phyloP scores from a whole-genome alignment of 75 land plant species.

The Sequoia sempervirens region DNA sequence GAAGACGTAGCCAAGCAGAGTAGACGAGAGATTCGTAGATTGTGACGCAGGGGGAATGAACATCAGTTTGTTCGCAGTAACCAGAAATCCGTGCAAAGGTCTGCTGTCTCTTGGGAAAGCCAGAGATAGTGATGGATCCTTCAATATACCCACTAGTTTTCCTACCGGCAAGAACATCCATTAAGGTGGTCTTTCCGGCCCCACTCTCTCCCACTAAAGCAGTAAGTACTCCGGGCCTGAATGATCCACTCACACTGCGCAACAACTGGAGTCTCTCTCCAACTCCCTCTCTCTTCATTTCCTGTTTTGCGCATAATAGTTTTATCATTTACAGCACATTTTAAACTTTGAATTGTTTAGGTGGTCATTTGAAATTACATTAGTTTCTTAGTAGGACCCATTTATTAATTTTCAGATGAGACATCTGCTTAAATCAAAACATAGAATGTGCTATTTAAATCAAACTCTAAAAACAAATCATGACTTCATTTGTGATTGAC shows the following conservation, averaged over 20 bases:
- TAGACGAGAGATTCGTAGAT: constrained; percentile 30
- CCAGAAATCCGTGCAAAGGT: constrained; percentile 20
- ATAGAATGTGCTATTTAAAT: too few relatives aligned
- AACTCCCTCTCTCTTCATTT: too few relatives aligned
- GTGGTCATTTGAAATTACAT: too few relatives aligned
- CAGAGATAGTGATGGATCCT: constrained; percentile 19
- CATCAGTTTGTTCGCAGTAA: constrained; percentile 10
- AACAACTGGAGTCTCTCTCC: too few relatives aligned
- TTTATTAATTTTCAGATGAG: too few relatives aligned
- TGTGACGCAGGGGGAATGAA: constrained; percentile 32
- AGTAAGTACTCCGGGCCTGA: constrained; percentile 12
- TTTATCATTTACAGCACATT: too few relatives aligned
- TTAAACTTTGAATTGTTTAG: too few relatives aligned
- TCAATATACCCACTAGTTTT: constrained; percentile 11
- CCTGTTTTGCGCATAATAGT: too few relatives aligned
- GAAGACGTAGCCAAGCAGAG: constrained; percentile 34
- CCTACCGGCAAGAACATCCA: constrained; percentile 50
- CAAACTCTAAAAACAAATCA: too few relatives aligned
- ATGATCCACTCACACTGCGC: not conserved
- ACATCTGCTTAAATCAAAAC: too few relatives aligned
- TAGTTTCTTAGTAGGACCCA: too few relatives aligned
- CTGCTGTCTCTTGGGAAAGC: constrained; percentile 24
- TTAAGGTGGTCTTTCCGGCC: constrained; percentile 39
- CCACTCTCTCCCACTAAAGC: constrained; percentile 11
- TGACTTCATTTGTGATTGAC: too few relatives aligned